These are phyloP conservation scores for Sanghuangporus sanghuang DNA, from an alignment of 1,284 basidiomycete species.

Conservation along the genomic window DNA sequence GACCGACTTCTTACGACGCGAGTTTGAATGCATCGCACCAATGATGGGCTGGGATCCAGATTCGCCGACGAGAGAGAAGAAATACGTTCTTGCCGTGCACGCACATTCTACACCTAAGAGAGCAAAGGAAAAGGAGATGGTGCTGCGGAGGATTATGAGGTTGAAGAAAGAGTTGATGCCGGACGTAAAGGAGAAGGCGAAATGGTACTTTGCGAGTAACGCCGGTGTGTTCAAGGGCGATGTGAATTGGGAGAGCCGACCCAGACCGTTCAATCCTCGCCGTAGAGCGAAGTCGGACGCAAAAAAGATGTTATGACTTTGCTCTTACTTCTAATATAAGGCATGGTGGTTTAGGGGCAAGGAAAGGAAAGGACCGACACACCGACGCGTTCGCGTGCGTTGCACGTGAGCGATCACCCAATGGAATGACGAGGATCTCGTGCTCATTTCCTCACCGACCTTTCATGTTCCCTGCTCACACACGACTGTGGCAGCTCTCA, in stretches of 20 bases:
- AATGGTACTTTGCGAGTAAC: slow-evolving; percentile 3
- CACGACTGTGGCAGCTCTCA: neutral
- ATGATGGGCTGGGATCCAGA: slow-evolving; percentile 9
- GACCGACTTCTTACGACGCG: neutral
- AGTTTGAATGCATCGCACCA: slow-evolving; percentile 3
- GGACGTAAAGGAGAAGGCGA: neutral
- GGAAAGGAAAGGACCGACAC: neutral
- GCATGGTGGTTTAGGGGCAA: neutral
- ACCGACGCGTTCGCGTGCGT: neutral
- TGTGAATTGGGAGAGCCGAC: slow-evolving; percentile 7
- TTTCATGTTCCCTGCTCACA: slow-evolving; percentile 2
- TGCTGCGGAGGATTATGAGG: neutral
- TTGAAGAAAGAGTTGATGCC: slow-evolving; percentile 1
- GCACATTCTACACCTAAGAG: neutral
- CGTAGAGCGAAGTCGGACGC: neutral
- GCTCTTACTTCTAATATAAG: neutral
- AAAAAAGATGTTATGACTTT: neutral
- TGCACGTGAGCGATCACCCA: neutral
- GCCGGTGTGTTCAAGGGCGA: slow-evolving; percentile 2
- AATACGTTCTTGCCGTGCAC: slow-evolving; percentile 1
- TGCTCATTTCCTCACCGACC: neutral
- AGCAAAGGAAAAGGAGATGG: neutral
- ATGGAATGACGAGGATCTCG: neutral
- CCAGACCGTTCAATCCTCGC: neutral
- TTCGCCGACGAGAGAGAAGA: slow-evolving; percentile 2